phyloP scores from a whole-genome alignment of 2,329 filamentous ascomycete species.

The Monosporascus sp. region DNA sequence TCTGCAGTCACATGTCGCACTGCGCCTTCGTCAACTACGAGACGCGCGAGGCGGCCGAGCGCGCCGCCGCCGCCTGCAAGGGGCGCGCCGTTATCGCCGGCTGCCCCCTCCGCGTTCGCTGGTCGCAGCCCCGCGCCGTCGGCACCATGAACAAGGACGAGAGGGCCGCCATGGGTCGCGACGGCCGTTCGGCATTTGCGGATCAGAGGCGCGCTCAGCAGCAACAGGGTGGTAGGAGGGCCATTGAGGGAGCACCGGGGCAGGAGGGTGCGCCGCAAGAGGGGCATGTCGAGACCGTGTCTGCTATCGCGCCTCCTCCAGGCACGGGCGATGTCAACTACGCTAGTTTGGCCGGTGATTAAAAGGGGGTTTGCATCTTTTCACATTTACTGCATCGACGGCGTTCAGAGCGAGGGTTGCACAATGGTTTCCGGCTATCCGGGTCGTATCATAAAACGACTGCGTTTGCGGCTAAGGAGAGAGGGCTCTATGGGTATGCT shows the following conservation, averaged over 20 bases:
- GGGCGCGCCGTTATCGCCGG: slow-evolving; percentile 86
- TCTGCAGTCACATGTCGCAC: slow-evolving; percentile 95
- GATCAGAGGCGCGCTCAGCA: slow-evolving; percentile 36
- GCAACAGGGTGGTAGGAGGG: slow-evolving; percentile 26
- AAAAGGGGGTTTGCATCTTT: slow-evolving; percentile 26
- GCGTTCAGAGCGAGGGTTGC: slow-evolving; percentile 26
- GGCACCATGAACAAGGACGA: slow-evolving; percentile 89
- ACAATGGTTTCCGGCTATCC: slow-evolving; percentile 13
- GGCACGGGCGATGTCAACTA: slow-evolving; percentile 76
- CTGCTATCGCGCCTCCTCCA: slow-evolving; percentile 68
- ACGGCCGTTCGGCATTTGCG: slow-evolving; percentile 58
- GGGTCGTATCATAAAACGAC: slow-evolving; percentile 10
- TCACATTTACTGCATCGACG: slow-evolving; percentile 18
- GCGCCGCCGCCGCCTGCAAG: slow-evolving; percentile 76
- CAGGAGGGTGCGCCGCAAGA: slow-evolving; percentile 19
- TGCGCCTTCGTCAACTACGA: slow-evolving; percentile 96
- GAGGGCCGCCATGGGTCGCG: slow-evolving; percentile 72
- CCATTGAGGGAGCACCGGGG: slow-evolving; percentile 25
- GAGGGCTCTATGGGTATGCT: slow-evolving; percentile 10
- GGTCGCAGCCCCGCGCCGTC: slow-evolving; percentile 87
- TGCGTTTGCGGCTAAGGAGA: neutral
- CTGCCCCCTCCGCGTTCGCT: slow-evolving; percentile 82
- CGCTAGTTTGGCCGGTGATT: slow-evolving; percentile 79
- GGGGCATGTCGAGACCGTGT: slow-evolving; percentile 29
- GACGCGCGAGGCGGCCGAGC: slow-evolving; percentile 77